Evolutionary conservation across 2,329 filamentous ascomycete species (phyloP), one percentile per base, ranked within the genome.

Genomic region (Thyridium curvatum): DNA sequence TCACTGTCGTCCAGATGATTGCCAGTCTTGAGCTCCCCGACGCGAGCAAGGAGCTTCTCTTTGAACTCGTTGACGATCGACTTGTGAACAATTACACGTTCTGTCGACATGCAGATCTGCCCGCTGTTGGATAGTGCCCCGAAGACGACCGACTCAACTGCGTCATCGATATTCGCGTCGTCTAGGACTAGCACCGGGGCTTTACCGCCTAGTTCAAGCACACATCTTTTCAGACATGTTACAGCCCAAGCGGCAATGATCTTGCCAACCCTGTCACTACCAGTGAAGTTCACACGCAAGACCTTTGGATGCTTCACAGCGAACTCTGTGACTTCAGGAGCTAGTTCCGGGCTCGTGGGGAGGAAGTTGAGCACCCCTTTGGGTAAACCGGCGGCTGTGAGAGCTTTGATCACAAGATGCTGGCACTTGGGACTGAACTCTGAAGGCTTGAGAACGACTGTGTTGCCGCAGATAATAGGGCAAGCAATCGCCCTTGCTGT

Each of bases 151-250:
- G 72, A 69, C 39, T 68, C 60, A 0, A 79, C 82, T 1, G 82
- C 81, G 30, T 71, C 68, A 15, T 79, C 67, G 32, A 86, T 48
- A 49, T 86, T 68, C 12, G 82, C 82, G 53, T 86, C 82, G 30
- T 81, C 75, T 46, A 82, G 69, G 2, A 86, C 73, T 39, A 86
- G 72, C 2, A 78, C 73, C 2, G 74, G 74, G 1, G 80, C 79
- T 54, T 86, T 87, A 32, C 83, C 82, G 3, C 83, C 83, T 1
- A 86, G 67, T 56, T 87, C 83, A 54, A 86, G 68, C 3, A 86
- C 64, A 16, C 78, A 69, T 0, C 80, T 81, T 63, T 86, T 87
- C 35, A 85, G 65, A 52, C 77, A 62, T 51, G 79, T 76, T 13
- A 80, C 82, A 1, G 80, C 78, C 18, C 72, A 68, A 12, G 66